Evolutionary conservation across 768 basidiomycete genomes (phyloP).

Genomic region (Coprinopsis cinerea): DNA sequence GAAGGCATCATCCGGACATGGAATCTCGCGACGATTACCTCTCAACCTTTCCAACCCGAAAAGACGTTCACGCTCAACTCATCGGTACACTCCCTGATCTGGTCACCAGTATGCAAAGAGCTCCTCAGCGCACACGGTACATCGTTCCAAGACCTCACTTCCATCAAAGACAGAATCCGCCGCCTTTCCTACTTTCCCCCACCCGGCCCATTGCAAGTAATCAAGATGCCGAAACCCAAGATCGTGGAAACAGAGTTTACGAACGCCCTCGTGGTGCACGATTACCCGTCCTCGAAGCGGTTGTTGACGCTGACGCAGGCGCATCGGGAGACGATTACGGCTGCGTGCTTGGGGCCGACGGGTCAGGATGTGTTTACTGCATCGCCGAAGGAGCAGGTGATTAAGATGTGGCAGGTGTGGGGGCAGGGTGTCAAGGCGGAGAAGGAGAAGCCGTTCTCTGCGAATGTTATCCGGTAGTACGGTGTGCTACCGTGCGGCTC

Average conservation of each 20-base stretch:
- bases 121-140: slow-evolving; percentile 84
- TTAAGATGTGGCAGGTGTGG: slow-evolving; percentile 75
- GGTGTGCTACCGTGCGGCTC: background rate
- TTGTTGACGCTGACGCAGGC: slow-evolving; percentile 49
- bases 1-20: slow-evolving; percentile 43
- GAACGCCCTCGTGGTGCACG: slow-evolving; percentile 65
- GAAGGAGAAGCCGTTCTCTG: slow-evolving; percentile 39
- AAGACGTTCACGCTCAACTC: slow-evolving; percentile 76
- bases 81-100: slow-evolving; percentile 59
- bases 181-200: slow-evolving; percentile 7
- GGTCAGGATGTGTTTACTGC: slow-evolving; percentile 61
- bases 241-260: slow-evolving; percentile 47
- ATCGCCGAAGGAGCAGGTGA: slow-evolving; percentile 57
- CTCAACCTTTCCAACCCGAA: slow-evolving; percentile 29
- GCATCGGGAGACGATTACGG: slow-evolving; percentile 48
- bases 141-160: slow-evolving; percentile 22
- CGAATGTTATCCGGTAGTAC: slow-evolving; percentile 38
- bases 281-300: slow-evolving; percentile 57
- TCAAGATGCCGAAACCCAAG: slow-evolving; percentile 40
- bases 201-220: slow-evolving; percentile 28
- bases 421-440: slow-evolving; percentile 24
- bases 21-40: slow-evolving; percentile 29
- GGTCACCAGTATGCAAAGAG: slow-evolving; percentile 84
- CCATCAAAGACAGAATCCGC: slow-evolving; percentile 23
- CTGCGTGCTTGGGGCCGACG: slow-evolving; percentile 58